A percentile compares a stretch with the other conserved stretches of the same genome.
Conservation (phyloP, 2,329 filamentous ascomycete species). For the Penicillium oxalicum region DNA sequence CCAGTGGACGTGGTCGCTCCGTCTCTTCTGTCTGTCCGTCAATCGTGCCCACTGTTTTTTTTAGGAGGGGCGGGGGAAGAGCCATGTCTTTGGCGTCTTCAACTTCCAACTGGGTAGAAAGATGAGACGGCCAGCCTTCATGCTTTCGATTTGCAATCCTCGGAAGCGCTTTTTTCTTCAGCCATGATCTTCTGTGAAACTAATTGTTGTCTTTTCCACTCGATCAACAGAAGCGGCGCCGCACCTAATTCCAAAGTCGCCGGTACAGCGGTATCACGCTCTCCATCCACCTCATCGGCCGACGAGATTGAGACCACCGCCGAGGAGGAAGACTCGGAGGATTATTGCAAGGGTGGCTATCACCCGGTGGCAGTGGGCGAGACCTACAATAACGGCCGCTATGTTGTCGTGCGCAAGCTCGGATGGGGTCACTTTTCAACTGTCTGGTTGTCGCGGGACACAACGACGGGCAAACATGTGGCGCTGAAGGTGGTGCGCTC, state of each 20-base stretch:
- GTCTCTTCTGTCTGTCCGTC: no score
- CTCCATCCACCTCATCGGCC: constrained; percentile 68
- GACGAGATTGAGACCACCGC: constrained; percentile 90
- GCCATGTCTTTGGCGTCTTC: no score
- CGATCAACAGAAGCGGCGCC: constrained; percentile 8
- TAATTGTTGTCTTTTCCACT: neutral
- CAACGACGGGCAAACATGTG: constrained; percentile 84
- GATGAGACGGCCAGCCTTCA: no score
- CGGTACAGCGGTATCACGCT: constrained; percentile 58
- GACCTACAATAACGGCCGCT: constrained; percentile 95
- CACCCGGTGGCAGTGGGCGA: constrained; percentile 93
- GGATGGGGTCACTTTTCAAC: constrained; percentile 99
- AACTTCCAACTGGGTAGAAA: no score
- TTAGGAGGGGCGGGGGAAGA: no score
- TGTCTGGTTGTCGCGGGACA: constrained; percentile 80
- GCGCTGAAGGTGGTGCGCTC: constrained; percentile 97
- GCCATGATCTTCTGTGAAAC: neutral
- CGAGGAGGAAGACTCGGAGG: constrained; percentile 97
- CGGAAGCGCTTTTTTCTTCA: no score
- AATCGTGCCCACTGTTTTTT: constrained; percentile 32
- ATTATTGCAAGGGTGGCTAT: constrained; percentile 99
- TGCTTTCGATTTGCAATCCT: no score
- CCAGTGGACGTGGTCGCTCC: no score
- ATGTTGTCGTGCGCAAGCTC: constrained; percentile 91
- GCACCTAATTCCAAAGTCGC: constrained; percentile 21